A percentile compares a stretch with the other conserved stretches of the same genome.
These are phyloP conservation scores for Quercus suber DNA, from an alignment of 306 rosid genomes.

Conservation along the genomic window DNA sequence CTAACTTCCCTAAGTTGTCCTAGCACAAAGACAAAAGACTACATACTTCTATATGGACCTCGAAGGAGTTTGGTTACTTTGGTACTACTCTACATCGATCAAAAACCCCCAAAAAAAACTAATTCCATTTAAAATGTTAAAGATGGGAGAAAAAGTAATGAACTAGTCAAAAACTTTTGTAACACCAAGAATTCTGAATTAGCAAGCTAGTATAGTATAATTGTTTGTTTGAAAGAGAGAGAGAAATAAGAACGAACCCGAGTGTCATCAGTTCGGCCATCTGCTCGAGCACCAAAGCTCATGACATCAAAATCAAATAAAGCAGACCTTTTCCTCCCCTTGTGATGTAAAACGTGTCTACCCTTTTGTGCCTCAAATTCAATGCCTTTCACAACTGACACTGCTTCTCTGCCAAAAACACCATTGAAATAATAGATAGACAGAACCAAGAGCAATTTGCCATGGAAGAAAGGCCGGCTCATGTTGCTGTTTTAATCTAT, in stretches of 20 bases:
- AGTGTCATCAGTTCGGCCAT: constrained; percentile 42
- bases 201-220: not conserved
- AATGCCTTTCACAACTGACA: not conserved
- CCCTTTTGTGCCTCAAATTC: constrained; percentile 4
- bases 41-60: not conserved
- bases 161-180: not conserved
- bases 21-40: not conserved
- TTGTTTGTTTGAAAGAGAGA: not conserved
- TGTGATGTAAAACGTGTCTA: constrained; percentile 3
- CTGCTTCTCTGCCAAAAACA: constrained; percentile 19
- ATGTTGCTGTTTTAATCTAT: constrained; percentile 9
- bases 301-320: constrained; percentile 24
- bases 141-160: not conserved
- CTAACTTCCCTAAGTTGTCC: not conserved
- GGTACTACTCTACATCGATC: not conserved
- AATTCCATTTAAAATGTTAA: not conserved
- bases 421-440: constrained; percentile 16
- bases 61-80: not conserved
- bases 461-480: constrained; percentile 18
- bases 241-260: constrained; percentile 12
- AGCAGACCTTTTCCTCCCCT: constrained; percentile 6
- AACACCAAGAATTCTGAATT: not conserved
- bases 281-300: constrained; percentile 47
- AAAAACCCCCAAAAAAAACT: not conserved
- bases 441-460: constrained; percentile 19